A percentile compares a stretch with the other conserved stretches of the same genome.
Conservation (phyloP, 2,329 filamentous ascomycete species). For the Chaetomium sp. region DNA sequence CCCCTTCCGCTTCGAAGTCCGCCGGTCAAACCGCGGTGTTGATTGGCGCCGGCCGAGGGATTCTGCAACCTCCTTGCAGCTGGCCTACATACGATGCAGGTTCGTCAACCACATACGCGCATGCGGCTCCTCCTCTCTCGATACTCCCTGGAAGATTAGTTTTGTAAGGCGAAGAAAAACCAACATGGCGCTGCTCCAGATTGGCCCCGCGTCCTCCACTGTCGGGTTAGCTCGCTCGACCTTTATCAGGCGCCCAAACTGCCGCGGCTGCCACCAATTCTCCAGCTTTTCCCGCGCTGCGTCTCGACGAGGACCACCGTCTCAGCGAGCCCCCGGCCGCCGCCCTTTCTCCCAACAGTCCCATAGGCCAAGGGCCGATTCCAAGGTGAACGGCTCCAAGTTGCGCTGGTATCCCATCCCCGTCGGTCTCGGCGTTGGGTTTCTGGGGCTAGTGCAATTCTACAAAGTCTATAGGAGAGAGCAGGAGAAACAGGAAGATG, state of each 20-base stretch:
- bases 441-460: constrained; percentile 76
- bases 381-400: constrained; percentile 47
- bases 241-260: constrained; percentile 12
- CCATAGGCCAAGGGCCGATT: constrained; percentile 44
- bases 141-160: constrained; percentile 1
- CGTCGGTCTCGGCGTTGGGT: constrained; percentile 75
- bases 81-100: constrained; percentile 18
- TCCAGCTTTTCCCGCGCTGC: constrained; percentile 1
- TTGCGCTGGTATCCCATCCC: constrained; percentile 90
- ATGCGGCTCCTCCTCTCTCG: background rate
- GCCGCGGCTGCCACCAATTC: constrained; percentile 11
- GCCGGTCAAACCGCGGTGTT: constrained; percentile 4
- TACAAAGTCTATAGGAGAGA: constrained; percentile 63
- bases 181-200: constrained; percentile 20
- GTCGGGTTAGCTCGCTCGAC: constrained; percentile 20
- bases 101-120: constrained; percentile 12
- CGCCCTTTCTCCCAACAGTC: constrained; percentile 38
- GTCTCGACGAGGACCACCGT: constrained; percentile 17
- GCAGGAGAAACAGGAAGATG: constrained; percentile 42
- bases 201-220: constrained; percentile 17
- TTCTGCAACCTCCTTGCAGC: constrained; percentile 5
- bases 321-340: constrained; percentile 22
- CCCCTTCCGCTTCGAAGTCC: constrained; percentile 1
- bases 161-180: constrained; percentile 10
- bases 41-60: constrained; percentile 6